These are phyloP conservation scores for Elsinoe fawcettii DNA, from an alignment of 2,329 filamentous ascomycete genomes.

Conservation along the genomic window DNA sequence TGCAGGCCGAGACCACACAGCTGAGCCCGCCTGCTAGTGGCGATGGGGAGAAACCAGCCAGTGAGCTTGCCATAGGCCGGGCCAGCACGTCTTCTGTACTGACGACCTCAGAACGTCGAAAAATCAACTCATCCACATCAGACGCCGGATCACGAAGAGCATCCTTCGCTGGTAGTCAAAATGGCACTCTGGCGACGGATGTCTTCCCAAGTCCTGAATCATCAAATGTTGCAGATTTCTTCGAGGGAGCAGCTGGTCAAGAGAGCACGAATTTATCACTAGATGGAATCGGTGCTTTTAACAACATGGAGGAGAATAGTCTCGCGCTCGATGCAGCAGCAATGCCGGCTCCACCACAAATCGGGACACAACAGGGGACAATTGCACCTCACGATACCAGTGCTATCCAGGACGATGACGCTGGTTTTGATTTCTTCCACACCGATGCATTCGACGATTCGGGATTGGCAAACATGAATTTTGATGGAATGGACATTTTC, in stretches of 20 bases:
- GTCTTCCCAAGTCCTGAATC: constrained; percentile 4
- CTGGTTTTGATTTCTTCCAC: not conserved
- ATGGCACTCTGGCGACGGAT: not conserved
- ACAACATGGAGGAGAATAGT: not conserved
- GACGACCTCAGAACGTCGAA: not conserved
- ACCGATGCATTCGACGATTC: constrained; percentile 9
- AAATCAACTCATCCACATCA: not conserved
- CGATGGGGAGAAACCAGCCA: constrained; percentile 9
- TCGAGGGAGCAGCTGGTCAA: not conserved
- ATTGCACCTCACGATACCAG: not conserved
- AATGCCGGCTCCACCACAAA: not conserved
- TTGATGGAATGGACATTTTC: constrained; percentile 10
- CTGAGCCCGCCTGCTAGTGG: constrained; percentile 9
- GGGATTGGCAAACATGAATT: constrained; percentile 5
- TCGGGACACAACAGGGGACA: not conserved
- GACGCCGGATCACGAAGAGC: not conserved
- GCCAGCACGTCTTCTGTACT: not conserved
- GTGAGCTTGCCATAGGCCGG: not conserved
- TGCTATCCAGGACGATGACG: not conserved
- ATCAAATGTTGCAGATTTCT: constrained; percentile 6
- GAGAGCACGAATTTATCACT: not conserved
- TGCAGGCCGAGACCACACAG: not conserved
- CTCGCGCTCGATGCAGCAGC: not conserved
- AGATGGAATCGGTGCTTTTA: not conserved
- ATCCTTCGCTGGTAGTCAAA: not conserved